These are phyloP conservation scores for Crithidia mellificae DNA, from an alignment of 208 protist species.

Conservation along the genomic window DNA sequence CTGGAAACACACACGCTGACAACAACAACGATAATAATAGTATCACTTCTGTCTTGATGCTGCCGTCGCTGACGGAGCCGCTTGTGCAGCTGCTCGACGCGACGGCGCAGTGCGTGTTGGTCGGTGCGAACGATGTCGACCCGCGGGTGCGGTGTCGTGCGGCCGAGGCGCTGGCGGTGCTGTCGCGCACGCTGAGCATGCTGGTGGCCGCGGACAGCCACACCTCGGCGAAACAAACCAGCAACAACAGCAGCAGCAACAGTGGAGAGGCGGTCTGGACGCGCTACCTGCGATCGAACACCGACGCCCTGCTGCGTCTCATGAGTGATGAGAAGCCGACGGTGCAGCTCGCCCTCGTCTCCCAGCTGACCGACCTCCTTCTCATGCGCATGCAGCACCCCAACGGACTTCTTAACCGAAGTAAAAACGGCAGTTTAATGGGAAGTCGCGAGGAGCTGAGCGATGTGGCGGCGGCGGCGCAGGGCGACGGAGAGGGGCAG, in stretches of 20 bases:
- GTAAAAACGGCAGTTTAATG: constrained; percentile 1
- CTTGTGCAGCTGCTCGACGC: constrained; percentile 38
- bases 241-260: neutral
- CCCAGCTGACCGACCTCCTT: constrained; percentile 62
- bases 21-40: neutral
- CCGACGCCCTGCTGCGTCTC: constrained; percentile 53
- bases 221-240: neutral
- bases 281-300: constrained; percentile 42
- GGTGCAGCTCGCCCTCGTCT: constrained; percentile 69
- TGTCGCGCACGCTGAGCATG: constrained; percentile 55
- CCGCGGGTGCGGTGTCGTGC: constrained; percentile 58
- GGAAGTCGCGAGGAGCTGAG: constrained; percentile 8
- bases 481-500: constrained; percentile 10
- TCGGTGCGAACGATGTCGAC: constrained; percentile 43
- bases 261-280: constrained; percentile 34
- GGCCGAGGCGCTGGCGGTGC: constrained; percentile 47
- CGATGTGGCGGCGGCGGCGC: neutral
- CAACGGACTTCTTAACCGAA: constrained; percentile 1
- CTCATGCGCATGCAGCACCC: constrained; percentile 25
- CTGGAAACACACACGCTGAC: neutral
- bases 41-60: constrained; percentile 5
- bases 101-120: constrained; percentile 35
- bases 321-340: constrained; percentile 58
- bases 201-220: constrained; percentile 33
- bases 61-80: constrained; percentile 5